Conservation (phyloP, 345 rosid species). For the Aquilaria yunnanensis region DNA sequence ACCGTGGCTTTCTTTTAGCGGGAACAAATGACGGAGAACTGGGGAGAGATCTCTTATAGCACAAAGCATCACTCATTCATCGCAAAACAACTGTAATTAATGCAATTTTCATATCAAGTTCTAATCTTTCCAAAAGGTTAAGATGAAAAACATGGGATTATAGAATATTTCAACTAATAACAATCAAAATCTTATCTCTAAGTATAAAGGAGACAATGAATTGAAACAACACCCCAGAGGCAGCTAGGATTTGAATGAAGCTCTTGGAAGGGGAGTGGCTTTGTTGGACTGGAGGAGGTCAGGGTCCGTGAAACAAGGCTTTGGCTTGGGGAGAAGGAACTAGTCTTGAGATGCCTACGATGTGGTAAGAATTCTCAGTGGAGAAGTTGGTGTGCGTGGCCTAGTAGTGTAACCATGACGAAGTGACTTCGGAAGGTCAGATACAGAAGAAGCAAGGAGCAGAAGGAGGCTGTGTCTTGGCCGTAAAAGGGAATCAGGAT, state of each 20-base stretch:
- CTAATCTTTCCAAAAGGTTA: no score
- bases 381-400: constrained; percentile 40
- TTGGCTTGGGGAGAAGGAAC: constrained; percentile 79
- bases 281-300: constrained; percentile 49
- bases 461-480: constrained; percentile 7
- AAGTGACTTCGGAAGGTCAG: constrained; percentile 29
- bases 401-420: constrained; percentile 41
- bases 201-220: neutral
- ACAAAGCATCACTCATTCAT: neutral
- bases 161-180: no score
- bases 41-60: no score
- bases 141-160: no score
- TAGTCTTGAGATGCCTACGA: constrained; percentile 57
- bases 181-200: neutral
- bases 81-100: no score
- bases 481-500: constrained; percentile 14
- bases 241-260: constrained; percentile 82
- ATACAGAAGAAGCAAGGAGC: constrained; percentile 5
- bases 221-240: constrained; percentile 59
- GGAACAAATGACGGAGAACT: no score
- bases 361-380: constrained; percentile 59
- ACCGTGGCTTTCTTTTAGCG: no score
- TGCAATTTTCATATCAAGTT: no score
- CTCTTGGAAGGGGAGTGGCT: constrained; percentile 35
- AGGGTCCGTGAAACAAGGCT: constrained; percentile 79